A percentile compares a stretch with the other conserved stretches of the same genome.
Evolutionary conservation across 2,329 filamentous ascomycete species (phyloP).

Genomic region (Moelleriella libera): DNA sequence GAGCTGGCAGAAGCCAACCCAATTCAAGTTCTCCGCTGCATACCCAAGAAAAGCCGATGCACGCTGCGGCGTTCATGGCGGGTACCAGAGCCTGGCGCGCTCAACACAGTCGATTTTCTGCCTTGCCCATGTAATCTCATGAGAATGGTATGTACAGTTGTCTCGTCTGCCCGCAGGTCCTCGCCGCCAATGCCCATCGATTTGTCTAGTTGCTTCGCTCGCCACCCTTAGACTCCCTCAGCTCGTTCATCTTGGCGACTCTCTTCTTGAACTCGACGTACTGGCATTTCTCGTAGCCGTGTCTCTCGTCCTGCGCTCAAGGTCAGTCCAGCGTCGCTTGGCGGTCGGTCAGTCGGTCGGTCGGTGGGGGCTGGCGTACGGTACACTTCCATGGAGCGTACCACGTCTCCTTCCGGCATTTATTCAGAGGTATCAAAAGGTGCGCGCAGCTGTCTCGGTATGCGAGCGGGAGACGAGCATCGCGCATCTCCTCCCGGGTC

Average conservation of each 20-base stretch:
- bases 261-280: slow-evolving; percentile 98
- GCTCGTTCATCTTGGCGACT: slow-evolving; percentile 96
- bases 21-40: no score
- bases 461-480: slow-evolving; percentile 70
- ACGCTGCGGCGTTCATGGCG: no score
- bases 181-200: background rate
- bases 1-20: no score
- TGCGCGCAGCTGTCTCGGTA: slow-evolving; percentile 95
- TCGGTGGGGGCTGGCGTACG: slow-evolving; percentile 38
- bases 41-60: no score
- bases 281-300: slow-evolving; percentile 98
- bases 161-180: background rate
- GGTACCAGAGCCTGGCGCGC: no score
- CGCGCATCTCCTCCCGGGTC: slow-evolving; percentile 85
- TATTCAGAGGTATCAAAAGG: slow-evolving; percentile 89
- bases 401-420: slow-evolving; percentile 81
- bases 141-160: slow-evolving; percentile 1
- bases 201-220: slow-evolving; percentile 62
- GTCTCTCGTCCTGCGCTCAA: slow-evolving; percentile 65
- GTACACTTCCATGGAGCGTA: slow-evolving; percentile 97
- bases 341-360: background rate
- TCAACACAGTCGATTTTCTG: no score
- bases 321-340: background rate
- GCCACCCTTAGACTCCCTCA: slow-evolving; percentile 73
- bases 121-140: no score